Conservation (phyloP, 805 yeast species). For the Candida corydali region DNA sequence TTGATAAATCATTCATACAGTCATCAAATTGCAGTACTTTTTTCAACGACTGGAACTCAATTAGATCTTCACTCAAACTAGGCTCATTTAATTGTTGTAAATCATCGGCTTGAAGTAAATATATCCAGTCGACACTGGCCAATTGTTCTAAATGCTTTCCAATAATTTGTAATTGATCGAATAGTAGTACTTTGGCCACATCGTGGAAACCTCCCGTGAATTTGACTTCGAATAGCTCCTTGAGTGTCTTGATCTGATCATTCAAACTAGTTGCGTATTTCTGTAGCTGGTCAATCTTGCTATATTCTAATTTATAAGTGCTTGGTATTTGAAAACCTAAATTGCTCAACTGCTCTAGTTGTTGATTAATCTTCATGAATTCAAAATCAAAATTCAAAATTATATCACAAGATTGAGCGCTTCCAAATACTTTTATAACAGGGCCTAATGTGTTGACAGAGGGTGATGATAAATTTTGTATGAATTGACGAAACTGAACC, state of each 20-base stretch:
- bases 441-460: conserved; percentile 19
- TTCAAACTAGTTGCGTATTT: conserved; percentile 53
- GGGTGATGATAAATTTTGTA: conserved; percentile 14
- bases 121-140: conserved; percentile 48
- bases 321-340: conserved; percentile 59
- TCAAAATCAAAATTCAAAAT: conserved; percentile 50
- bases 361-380: conserved; percentile 43
- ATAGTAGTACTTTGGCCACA: conserved; percentile 41
- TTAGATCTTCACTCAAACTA: conserved; percentile 20
- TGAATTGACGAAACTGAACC: conserved; percentile 47
- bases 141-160: conserved; percentile 30
- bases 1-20: conserved; percentile 16
- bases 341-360: conserved; percentile 46
- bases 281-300: conserved; percentile 46
- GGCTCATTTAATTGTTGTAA: conserved; percentile 28
- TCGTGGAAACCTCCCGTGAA: conserved; percentile 31
- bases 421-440: conserved; percentile 35
- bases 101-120: conserved; percentile 47
- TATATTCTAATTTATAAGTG: conserved; percentile 41
- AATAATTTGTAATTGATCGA: conserved; percentile 27
- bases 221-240: conserved; percentile 8
- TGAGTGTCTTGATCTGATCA: conserved; percentile 6
- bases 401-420: conserved; percentile 21
- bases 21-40: conserved; percentile 21
- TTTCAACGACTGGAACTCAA: conserved; percentile 23